Evolutionary conservation across 768 basidiomycete species (phyloP).

Genomic region (Lactarius tabidus): DNA sequence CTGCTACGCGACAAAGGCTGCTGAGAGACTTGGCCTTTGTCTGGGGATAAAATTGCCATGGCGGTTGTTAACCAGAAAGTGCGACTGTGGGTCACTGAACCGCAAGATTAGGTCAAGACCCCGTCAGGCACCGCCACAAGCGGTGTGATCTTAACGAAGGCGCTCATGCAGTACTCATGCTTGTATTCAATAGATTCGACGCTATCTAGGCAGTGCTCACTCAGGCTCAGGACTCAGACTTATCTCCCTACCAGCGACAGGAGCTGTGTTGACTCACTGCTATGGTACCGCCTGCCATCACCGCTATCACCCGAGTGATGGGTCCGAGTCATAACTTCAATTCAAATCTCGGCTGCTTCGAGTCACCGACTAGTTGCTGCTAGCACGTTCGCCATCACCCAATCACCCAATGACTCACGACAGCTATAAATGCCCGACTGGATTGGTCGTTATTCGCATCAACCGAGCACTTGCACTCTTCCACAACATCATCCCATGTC

Average conservation of each 20-base stretch:
- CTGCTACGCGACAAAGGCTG: background rate
- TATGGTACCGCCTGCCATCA: background rate
- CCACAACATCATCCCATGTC: conserved; percentile 11
- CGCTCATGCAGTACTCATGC: background rate
- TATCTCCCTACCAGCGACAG: background rate
- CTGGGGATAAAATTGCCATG: background rate
- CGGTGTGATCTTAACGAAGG: background rate
- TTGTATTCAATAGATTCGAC: too few species aligned
- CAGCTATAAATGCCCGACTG: conserved; percentile 7
- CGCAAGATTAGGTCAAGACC: too few species aligned
- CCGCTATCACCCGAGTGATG: background rate
- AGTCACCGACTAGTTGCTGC: conserved; percentile 2
- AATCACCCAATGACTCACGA: conserved; percentile 11
- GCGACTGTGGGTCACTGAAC: background rate
- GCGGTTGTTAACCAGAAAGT: background rate
- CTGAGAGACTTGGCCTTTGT: background rate
- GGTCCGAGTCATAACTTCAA: background rate
- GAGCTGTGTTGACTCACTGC: background rate
- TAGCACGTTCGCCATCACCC: background rate
- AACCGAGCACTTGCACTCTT: background rate
- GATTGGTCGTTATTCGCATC: background rate
- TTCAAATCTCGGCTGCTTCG: conserved; percentile 2
- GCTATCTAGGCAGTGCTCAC: background rate
- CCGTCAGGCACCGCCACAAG: background rate
- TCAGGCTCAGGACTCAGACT: background rate